Evolutionary conservation across 805 yeast species (phyloP).

Genomic region (Ogataea wickerhamii): DNA sequence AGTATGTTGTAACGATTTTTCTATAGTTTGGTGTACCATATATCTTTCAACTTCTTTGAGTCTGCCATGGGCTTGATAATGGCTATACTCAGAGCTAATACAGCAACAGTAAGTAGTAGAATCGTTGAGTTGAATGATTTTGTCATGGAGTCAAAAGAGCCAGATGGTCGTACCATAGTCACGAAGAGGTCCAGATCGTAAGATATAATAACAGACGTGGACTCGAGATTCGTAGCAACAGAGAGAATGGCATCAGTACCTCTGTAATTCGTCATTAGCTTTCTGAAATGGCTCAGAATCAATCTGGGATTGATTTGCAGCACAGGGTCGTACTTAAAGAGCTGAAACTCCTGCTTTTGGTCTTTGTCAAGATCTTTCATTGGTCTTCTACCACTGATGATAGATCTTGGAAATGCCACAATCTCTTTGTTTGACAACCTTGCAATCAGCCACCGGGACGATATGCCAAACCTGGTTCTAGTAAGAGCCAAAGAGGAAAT

Average conservation of each 20-base stretch:
- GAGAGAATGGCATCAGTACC: slow-evolving; percentile 37
- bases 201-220: slow-evolving; percentile 69
- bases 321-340: slow-evolving; percentile 63
- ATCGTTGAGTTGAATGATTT: slow-evolving; percentile 63
- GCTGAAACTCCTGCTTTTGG: slow-evolving; percentile 57
- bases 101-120: slow-evolving; percentile 55
- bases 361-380: slow-evolving; percentile 48
- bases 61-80: slow-evolving; percentile 57
- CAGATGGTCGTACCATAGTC: slow-evolving; percentile 74
- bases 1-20: neutral
- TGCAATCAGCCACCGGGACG: slow-evolving; percentile 61
- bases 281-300: slow-evolving; percentile 50
- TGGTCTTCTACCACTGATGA: slow-evolving; percentile 66
- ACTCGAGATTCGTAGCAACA: slow-evolving; percentile 68
- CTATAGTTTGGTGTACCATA: slow-evolving; percentile 39
- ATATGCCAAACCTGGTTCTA: slow-evolving; percentile 59
- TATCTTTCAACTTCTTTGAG: slow-evolving; percentile 47
- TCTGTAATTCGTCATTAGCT: slow-evolving; percentile 26
- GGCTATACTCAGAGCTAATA: slow-evolving; percentile 44
- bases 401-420: slow-evolving; percentile 62
- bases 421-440: slow-evolving; percentile 60
- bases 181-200: slow-evolving; percentile 73
- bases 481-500: slow-evolving; percentile 53
- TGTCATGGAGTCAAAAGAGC: slow-evolving; percentile 74
- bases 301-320: slow-evolving; percentile 46